phyloP scores from a whole-genome alignment of 2,329 filamentous ascomycete genomes.

The Pezicula neosporulosa region DNA sequence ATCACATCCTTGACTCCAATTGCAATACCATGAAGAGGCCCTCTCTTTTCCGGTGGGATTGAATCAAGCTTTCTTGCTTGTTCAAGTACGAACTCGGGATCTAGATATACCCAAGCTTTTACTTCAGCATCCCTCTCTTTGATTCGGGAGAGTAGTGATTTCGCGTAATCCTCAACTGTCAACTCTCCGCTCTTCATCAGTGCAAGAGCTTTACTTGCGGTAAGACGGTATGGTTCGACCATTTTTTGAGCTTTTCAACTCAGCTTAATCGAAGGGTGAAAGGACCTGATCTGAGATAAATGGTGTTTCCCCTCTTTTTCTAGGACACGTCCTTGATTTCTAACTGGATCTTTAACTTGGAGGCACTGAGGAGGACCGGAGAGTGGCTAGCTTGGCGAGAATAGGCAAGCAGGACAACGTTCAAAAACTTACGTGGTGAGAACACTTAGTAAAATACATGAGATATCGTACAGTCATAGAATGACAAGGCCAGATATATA shows the following conservation, averaged over 20 bases:
- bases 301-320: no score
- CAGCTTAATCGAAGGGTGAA: neutral
- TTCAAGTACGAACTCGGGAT: conserved; percentile 41
- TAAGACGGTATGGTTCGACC: conserved; percentile 34
- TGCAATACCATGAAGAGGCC: conserved; percentile 53
- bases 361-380: no score
- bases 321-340: no score
- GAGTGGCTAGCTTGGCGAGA: no score
- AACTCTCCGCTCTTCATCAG: conserved; percentile 36
- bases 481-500: no score
- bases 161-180: conserved; percentile 46
- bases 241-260: conserved; percentile 12
- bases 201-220: conserved; percentile 37
- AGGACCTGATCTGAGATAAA: no score
- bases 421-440: no score
- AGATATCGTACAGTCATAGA: no score
- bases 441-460: no score
- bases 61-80: conserved; percentile 48
- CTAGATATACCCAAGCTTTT: conserved; percentile 47
- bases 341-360: no score
- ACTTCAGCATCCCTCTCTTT: conserved; percentile 39
- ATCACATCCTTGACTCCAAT: conserved; percentile 61
- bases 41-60: conserved; percentile 43
- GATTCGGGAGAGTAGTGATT: conserved; percentile 43
- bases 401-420: no score